Conservation (phyloP, 2,329 filamentous ascomycete species). For the Xylariaceae sp. region DNA sequence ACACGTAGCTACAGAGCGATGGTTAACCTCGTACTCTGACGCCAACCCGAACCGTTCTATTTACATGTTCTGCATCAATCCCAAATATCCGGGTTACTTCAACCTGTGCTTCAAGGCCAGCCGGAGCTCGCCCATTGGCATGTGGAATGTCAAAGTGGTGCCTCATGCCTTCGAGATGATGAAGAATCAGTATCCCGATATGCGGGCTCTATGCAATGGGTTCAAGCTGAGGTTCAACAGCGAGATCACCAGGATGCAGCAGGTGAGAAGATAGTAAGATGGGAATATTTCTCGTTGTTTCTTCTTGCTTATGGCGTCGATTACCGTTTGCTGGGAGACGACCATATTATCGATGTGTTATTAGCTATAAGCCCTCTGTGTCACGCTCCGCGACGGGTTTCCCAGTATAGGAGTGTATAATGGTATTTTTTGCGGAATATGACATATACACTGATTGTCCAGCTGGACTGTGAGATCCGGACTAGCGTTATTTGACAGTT, state of each 20-base stretch:
- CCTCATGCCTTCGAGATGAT: slow-evolving; percentile 93
- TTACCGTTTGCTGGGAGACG: not conserved
- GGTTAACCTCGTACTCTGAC: slow-evolving; percentile 94
- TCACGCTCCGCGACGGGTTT: not conserved
- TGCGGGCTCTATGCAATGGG: slow-evolving; percentile 93
- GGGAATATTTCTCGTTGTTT: not conserved
- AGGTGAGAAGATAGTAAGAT: slow-evolving; percentile 37
- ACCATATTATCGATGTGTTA: not conserved
- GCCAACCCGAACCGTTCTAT: slow-evolving; percentile 93
- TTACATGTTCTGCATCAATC: slow-evolving; percentile 95
- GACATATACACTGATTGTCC: too few relatives aligned
- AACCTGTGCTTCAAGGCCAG: slow-evolving; percentile 96
- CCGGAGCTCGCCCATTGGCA: slow-evolving; percentile 72
- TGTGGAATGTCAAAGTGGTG: slow-evolving; percentile 87
- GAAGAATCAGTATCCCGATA: slow-evolving; percentile 89
- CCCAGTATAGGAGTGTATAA: not conserved
- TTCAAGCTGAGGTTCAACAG: slow-evolving; percentile 84
- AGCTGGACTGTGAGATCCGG: not conserved
- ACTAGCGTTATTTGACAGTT: not conserved
- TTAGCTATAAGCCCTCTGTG: not conserved
- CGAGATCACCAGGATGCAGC: slow-evolving; percentile 68
- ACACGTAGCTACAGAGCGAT: slow-evolving; percentile 71
- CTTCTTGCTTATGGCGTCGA: not conserved
- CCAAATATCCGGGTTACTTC: slow-evolving; percentile 93
- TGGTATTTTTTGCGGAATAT: slow-evolving; percentile 2